Conservation (phyloP, 768 basidiomycete genomes). For the Russula emetica region DNA sequence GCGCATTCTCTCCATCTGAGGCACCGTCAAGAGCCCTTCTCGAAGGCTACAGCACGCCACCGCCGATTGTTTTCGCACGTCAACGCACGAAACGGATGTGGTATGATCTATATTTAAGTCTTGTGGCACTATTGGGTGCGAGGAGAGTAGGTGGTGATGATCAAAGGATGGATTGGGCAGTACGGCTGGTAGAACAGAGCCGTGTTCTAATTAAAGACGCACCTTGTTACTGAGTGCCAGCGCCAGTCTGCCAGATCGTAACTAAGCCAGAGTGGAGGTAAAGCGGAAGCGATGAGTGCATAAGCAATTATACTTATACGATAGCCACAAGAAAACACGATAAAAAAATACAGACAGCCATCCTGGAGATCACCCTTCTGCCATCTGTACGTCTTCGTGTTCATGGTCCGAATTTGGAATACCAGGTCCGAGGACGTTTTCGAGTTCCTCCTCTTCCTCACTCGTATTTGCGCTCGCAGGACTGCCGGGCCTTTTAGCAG, state of each 20-base stretch:
- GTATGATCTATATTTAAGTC: conserved; percentile 66
- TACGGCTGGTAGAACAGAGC: conserved; percentile 32
- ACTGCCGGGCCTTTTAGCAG: conserved; percentile 67
- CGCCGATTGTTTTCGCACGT: conserved; percentile 52
- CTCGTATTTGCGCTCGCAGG: conserved; percentile 24
- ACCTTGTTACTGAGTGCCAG: conserved; percentile 42
- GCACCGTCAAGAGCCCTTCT: conserved; percentile 40
- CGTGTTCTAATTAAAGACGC: conserved; percentile 47
- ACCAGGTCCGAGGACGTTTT: conserved; percentile 27
- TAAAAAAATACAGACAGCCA: background rate
- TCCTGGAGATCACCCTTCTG: conserved; percentile 11
- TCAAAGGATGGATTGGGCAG: conserved; percentile 41
- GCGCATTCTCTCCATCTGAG: conserved; percentile 46
- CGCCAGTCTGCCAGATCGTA: background rate
- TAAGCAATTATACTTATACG: background rate
- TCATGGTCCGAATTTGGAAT: conserved; percentile 24
- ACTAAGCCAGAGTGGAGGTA: background rate
- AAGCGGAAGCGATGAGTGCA: background rate
- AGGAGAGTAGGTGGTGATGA: conserved; percentile 34
- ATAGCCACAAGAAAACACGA: background rate
- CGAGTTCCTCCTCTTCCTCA: conserved; percentile 28
- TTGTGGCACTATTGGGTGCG: conserved; percentile 45
- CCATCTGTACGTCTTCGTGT: conserved; percentile 25
- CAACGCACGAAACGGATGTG: conserved; percentile 74
- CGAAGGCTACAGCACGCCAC: conserved; percentile 56